These are phyloP conservation scores for Candida easanensis DNA, from an alignment of 805 yeast species.

Conservation along the genomic window DNA sequence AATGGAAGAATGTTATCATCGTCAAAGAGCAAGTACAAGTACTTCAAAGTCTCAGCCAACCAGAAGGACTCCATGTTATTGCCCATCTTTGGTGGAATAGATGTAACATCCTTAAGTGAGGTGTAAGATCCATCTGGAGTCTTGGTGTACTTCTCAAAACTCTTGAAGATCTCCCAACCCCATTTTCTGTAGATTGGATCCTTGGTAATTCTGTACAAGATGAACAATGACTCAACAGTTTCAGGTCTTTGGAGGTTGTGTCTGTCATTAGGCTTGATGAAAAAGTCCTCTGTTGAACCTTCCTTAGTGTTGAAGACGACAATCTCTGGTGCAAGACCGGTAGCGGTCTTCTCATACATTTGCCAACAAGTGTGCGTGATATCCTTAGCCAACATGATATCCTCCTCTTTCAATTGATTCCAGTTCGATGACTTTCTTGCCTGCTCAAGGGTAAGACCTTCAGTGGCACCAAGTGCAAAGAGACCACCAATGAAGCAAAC, in stretches of 20 bases:
- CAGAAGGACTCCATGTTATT: constrained; percentile 92
- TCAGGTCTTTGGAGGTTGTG: constrained; percentile 93
- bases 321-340: constrained; percentile 88
- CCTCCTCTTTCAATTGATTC: constrained; percentile 56
- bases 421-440: constrained; percentile 58
- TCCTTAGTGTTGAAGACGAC: constrained; percentile 71
- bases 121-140: constrained; percentile 54
- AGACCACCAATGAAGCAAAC: constrained; percentile 92
- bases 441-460: constrained; percentile 54
- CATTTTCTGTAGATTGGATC: constrained; percentile 81
- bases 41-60: constrained; percentile 91
- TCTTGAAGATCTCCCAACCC: constrained; percentile 84
- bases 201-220: constrained; percentile 74
- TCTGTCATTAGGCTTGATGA: constrained; percentile 64
- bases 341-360: constrained; percentile 69
- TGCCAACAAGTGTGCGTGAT: constrained; percentile 78
- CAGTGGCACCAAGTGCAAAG: constrained; percentile 85
- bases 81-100: constrained; percentile 45
- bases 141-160: constrained; percentile 59
- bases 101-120: constrained; percentile 64
- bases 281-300: constrained; percentile 50
- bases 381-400: constrained; percentile 68
- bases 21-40: constrained; percentile 75
- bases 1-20: constrained; percentile 62
- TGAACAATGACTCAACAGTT: constrained; percentile 84